Evolutionary conservation across 805 yeast genomes (phyloP), one percentile per base, ranked within the genome.

Genomic region (Aciculoconidium aculeatum): DNA sequence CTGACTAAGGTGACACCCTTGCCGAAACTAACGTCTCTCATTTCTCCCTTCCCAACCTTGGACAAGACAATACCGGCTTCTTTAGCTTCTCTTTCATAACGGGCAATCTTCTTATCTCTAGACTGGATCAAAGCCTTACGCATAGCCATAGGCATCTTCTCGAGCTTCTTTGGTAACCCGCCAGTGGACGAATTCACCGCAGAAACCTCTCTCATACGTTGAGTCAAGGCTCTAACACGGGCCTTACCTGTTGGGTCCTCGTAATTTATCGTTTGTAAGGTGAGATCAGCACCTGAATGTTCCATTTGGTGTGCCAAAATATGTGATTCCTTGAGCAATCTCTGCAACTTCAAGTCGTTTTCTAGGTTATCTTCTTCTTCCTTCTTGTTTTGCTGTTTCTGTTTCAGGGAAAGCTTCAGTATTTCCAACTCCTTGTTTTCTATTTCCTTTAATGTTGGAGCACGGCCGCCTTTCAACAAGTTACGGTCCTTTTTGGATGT

Each of bases 11-110:
- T 70, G 11, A 67, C 67, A 6, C 78, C 76, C 32, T 63, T 61
- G 27, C 80, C 84, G 25, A 65, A 58, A 40, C 71, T 65, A 39
- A 73, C 47, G 32, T 62, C 63, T 44, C 92, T 65, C 32, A 79
- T 61, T 37, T 79, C 74, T 5, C 86, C 88, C 55, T 77, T 79
- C 43, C 66, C 68, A 15, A 69, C 76, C 45, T 72, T 77, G 3
- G 95, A 76, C 23, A 90, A 61, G n/a, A 92, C 70, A 32, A 90
- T 83, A 9, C 97, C 97, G 4, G 94, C 94, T 11, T 90, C 90
- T 37, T 65, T 70, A 6, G 98, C 96, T 28, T 84, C 87, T 29
- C 67, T 61, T 51, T 84, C 94, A 46, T 66, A 74, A 44, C 71
- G 71, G 14, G 59, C 50, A 11, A 75, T 71, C 39, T 75, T 71